Percentiles rank a stretch among this genome's conserved stretches.
Conservation (phyloP, 129 eudicot species). For the Centrapalus pauciflorus region DNA sequence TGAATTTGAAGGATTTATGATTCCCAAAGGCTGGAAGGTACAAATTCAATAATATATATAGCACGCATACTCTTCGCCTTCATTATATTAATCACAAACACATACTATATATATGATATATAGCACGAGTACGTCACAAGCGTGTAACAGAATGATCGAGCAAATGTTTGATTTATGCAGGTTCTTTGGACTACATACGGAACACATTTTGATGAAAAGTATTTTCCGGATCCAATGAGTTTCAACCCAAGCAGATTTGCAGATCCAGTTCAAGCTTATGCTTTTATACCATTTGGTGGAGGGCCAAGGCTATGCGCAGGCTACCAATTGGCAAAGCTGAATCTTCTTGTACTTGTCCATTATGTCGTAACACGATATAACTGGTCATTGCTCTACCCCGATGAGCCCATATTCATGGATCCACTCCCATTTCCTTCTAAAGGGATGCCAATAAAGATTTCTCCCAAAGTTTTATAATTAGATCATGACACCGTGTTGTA, state of each 20-base stretch:
- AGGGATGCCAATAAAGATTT: slow-evolving; percentile 69
- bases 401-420: slow-evolving; percentile 55
- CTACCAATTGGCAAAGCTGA: slow-evolving; percentile 61
- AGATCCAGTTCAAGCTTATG: slow-evolving; percentile 43
- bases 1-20: slow-evolving; percentile 18
- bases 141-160: not conserved
- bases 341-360: slow-evolving; percentile 64
- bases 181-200: slow-evolving; percentile 36
- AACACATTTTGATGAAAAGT: slow-evolving; percentile 32
- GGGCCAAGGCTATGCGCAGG: slow-evolving; percentile 86
- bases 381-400: slow-evolving; percentile 51
- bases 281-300: slow-evolving; percentile 70
- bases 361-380: slow-evolving; percentile 62
- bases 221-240: slow-evolving; percentile 30
- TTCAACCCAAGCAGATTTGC: slow-evolving; percentile 42
- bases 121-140: not conserved
- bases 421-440: slow-evolving; percentile 76
- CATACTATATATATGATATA: not conserved
- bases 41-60: too few species aligned
- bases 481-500: too few species aligned
- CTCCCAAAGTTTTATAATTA: slow-evolving; percentile 30
- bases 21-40: slow-evolving; percentile 38
- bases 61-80: too few species aligned
- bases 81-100: not conserved
- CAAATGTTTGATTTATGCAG: not conserved